Evolutionary conservation across 2,329 filamentous ascomycete species (phyloP).

Genomic region (Xylaria sp.): DNA sequence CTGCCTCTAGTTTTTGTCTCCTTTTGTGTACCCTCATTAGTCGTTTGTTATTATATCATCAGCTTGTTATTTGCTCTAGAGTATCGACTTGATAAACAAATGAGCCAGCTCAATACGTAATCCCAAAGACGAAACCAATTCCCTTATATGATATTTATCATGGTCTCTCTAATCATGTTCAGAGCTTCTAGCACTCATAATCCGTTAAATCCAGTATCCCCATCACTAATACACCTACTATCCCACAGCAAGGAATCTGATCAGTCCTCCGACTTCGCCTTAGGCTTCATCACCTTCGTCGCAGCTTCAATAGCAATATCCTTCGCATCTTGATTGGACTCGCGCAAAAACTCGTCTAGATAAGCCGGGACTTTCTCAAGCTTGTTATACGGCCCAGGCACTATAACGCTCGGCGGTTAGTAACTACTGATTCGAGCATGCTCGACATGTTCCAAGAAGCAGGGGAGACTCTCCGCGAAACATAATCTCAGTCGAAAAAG

Average conservation of each 20-base stretch:
- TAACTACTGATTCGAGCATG: neutral
- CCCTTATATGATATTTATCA: too few species aligned
- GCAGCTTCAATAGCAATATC: slow-evolving; percentile 42
- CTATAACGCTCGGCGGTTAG: neutral
- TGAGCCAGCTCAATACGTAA: too few species aligned
- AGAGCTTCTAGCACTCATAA: neutral
- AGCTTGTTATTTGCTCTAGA: too few species aligned
- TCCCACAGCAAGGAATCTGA: neutral
- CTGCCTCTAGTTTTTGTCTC: too few species aligned
- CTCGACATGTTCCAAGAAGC: neutral
- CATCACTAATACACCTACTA: neutral
- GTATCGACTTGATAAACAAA: too few species aligned
- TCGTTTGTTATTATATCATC: too few species aligned
- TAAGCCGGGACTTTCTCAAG: slow-evolving; percentile 70
- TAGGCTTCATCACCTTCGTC: slow-evolving; percentile 35
- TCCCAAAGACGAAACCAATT: too few species aligned
- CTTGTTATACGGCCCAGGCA: slow-evolving; percentile 69
- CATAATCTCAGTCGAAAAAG: neutral
- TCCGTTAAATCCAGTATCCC: neutral
- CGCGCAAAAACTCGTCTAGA: slow-evolving; percentile 58
- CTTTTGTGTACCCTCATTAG: too few species aligned
- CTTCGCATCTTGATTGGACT: slow-evolving; percentile 50
- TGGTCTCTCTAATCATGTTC: neutral
- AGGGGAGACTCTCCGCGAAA: too few species aligned
- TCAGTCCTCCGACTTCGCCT: slow-evolving; percentile 18